These are phyloP conservation scores for Trichoderma sp. DNA, from an alignment of 2,329 filamentous ascomycete genomes.

Conservation along the genomic window DNA sequence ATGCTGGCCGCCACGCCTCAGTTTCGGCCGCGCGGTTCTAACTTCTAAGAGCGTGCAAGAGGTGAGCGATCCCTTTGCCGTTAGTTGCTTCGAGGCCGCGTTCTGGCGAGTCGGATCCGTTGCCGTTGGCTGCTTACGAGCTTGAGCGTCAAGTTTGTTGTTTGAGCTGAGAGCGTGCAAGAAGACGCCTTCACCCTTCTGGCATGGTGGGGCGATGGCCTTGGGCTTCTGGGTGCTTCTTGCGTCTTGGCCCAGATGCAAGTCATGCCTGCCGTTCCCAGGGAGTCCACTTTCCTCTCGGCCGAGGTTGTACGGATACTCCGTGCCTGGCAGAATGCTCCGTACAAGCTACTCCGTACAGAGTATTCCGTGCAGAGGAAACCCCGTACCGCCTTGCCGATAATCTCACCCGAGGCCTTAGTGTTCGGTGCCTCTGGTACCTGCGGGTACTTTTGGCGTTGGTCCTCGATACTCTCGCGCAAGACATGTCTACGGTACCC, in stretches of 20 bases:
- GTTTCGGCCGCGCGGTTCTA: neutral
- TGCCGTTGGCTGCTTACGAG: constrained; percentile 7
- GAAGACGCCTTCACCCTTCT: neutral
- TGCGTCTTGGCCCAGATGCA: constrained; percentile 8
- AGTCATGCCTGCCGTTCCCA: constrained; percentile 13
- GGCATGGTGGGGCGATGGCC: neutral
- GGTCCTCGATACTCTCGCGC: neutral
- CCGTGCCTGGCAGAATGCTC: neutral
- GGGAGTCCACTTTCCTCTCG: constrained; percentile 7
- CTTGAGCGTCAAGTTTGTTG: neutral
- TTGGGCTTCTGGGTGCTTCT: neutral
- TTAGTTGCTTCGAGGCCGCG: neutral
- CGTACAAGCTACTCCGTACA: neutral
- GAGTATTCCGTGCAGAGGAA: neutral
- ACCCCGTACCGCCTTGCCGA: neutral
- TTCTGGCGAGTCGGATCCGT: constrained; percentile 14
- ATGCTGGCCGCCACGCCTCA: neutral
- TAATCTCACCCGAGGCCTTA: neutral
- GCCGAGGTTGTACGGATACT: constrained; percentile 7
- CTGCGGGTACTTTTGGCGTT: neutral
- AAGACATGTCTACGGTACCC: neutral
- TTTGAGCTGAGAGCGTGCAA: constrained; percentile 1
- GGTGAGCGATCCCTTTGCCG: neutral
- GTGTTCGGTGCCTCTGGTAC: neutral
- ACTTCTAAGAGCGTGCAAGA: neutral